phyloP scores from a whole-genome alignment of 805 yeast genomes.

The Pichia paraexigua region DNA sequence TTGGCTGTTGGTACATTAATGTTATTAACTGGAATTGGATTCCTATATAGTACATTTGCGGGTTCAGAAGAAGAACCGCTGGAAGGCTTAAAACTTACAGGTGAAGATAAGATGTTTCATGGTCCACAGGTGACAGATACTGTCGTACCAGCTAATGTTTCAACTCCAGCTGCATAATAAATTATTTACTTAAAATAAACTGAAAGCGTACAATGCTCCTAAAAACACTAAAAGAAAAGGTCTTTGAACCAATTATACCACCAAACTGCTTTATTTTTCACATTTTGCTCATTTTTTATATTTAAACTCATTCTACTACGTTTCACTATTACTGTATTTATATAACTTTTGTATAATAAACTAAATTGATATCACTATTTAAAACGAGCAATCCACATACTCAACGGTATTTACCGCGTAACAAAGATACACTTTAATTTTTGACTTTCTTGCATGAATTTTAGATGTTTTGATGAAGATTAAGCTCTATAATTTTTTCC shows the following conservation, averaged over 20 bases:
- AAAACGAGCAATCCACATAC: too few species aligned
- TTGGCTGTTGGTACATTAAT: slow-evolving; percentile 48
- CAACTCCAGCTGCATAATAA: neutral
- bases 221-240: neutral
- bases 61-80: slow-evolving; percentile 28
- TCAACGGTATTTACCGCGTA: neutral
- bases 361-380: too few species aligned
- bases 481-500: too few species aligned
- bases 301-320: neutral
- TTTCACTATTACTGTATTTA: neutral
- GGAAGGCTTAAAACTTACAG: slow-evolving; percentile 40
- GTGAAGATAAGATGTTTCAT: slow-evolving; percentile 37
- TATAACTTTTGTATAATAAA: neutral
- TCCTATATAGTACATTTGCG: slow-evolving; percentile 29
- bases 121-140: slow-evolving; percentile 36
- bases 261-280: neutral
- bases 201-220: neutral
- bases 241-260: neutral
- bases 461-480: neutral
- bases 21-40: slow-evolving; percentile 34
- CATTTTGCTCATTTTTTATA: neutral
- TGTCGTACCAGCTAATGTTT: neutral
- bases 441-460: neutral
- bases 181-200: neutral
- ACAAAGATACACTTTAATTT: neutral